Evolutionary conservation across 305 asterid species (phyloP), one percentile per base, ranked within the genome.

Genomic region (Fraxinus paxiana): DNA sequence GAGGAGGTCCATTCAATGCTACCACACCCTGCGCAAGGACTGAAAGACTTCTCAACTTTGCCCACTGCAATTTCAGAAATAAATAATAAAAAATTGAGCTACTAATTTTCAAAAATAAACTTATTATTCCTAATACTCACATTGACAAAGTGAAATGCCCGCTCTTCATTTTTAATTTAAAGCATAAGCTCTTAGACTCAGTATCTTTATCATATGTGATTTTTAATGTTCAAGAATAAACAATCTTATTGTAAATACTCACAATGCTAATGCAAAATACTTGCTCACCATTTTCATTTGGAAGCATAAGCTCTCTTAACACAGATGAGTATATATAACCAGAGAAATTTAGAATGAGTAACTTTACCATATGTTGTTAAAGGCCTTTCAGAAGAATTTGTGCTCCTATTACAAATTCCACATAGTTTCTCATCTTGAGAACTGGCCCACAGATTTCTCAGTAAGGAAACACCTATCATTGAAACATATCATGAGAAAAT

Each of bases 401-500:
- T 31, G 28, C 80, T 87, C 80, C 82, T 86, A 73, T 81, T 83
- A 43, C 87, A 82, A 75, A 82, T 77, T 82, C 63, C 82, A 73
- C 67, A 78, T 56, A 72, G 63, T 81, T 86, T 89, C 43, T 77
- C 88, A 83, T 84, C 87, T 73, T 31, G 77, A 38, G 86, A 83
- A 79, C 82, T 78, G 83, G 74, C 72, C 34, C 74, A 37, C 38
- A 84, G 86, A 83, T 84, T 77, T 79, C 84, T 87, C 63, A 70
- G 88, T 59, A 91, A 79, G 75, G 88, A 87, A 80, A 90, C 88
- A 81, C 91, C 97, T 92, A 59, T 28, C 77, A 84, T 83, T 30
- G 71, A 13, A 31, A 84, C 74, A 17, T 73, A 63, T 73, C 54
- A 80, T 81, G 77, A 79, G 43, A 80, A 69, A 28, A 65, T 31